Evolutionary conservation across 2,329 filamentous ascomycete genomes (phyloP).

Genomic region (Paecilomyces formosus): DNA sequence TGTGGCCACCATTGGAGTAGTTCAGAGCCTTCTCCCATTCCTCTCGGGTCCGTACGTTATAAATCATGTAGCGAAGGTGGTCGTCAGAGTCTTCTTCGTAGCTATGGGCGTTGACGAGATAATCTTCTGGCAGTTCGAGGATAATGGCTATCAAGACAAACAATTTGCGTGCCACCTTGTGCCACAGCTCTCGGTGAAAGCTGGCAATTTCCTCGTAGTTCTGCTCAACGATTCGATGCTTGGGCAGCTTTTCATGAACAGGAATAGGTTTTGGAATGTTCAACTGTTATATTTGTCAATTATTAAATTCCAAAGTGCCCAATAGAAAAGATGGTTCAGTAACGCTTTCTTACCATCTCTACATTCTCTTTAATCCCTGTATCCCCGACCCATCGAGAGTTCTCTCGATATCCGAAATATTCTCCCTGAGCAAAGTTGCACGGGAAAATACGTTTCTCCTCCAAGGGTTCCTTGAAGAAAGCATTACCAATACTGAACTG

Average conservation of each 20-base stretch:
- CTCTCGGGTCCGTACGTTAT: constrained; percentile 41
- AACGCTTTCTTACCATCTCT: constrained; percentile 21
- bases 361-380: constrained; percentile 31
- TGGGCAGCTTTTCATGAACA: constrained; percentile 17
- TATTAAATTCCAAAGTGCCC: not conserved
- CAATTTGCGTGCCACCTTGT: constrained; percentile 17
- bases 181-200: constrained; percentile 20
- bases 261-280: constrained; percentile 24
- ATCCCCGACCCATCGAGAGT: constrained; percentile 27
- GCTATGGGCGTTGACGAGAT: constrained; percentile 47
- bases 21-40: constrained; percentile 38
- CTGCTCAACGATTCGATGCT: constrained; percentile 16
- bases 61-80: constrained; percentile 55
- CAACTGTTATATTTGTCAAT: constrained; percentile 9
- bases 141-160: constrained; percentile 24
- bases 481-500: constrained; percentile 22
- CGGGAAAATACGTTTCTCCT: not conserved
- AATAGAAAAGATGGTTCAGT: not conserved
- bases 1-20: constrained; percentile 30
- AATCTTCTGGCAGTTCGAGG: constrained; percentile 52
- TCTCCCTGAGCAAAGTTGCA: constrained; percentile 20
- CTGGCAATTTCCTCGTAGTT: constrained; percentile 18
- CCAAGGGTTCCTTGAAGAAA: constrained; percentile 20
- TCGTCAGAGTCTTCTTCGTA: constrained; percentile 52
- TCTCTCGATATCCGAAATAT: constrained; percentile 27